These are phyloP conservation scores for Davidsoniella eucalypti DNA, from an alignment of 2,329 filamentous ascomycete species.

Conservation along the genomic window DNA sequence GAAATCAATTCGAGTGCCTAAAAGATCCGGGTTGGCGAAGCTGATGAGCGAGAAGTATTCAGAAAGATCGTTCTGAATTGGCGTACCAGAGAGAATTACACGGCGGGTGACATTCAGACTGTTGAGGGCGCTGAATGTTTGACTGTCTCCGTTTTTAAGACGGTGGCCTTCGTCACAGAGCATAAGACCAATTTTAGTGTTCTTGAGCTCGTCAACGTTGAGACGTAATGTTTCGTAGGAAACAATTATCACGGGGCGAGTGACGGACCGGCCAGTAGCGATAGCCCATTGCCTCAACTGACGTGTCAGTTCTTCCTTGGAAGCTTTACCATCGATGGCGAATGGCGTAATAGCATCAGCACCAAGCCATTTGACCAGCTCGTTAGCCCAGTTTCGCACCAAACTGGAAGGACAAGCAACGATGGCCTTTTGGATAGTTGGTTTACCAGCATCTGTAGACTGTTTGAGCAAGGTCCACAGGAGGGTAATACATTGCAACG, in stretches of 20 bases:
- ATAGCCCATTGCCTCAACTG: conserved; percentile 94
- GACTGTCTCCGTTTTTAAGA: conserved; percentile 89
- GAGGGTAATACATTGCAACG: conserved; percentile 86
- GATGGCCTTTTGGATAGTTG: conserved; percentile 89
- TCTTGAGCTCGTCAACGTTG: conserved; percentile 77
- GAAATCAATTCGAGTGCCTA: conserved; percentile 80
- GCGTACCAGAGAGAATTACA: conserved; percentile 90
- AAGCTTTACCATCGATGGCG: conserved; percentile 89
- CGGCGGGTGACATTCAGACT: conserved; percentile 76
- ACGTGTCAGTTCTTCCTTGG: conserved; percentile 78
- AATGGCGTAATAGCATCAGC: conserved; percentile 83
- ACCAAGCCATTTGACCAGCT: conserved; percentile 91
- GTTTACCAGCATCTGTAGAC: conserved; percentile 82
- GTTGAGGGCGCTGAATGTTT: conserved; percentile 85
- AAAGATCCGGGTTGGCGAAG: conserved; percentile 85
- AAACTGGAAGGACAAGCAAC: conserved; percentile 94
- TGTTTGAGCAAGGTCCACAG: conserved; percentile 97
- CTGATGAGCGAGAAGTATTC: conserved; percentile 94
- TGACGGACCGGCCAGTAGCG: conserved; percentile 73
- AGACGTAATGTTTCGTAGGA: conserved; percentile 92
- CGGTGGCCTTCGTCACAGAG: conserved; percentile 95
- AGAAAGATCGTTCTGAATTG: conserved; percentile 95
- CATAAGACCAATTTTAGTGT: conserved; percentile 79
- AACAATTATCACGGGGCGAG: conserved; percentile 86
- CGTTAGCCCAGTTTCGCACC: conserved; percentile 96